These are phyloP conservation scores for Magnaporthiopsis rhizophila DNA, from an alignment of 2,329 filamentous ascomycete genomes.

Conservation along the genomic window DNA sequence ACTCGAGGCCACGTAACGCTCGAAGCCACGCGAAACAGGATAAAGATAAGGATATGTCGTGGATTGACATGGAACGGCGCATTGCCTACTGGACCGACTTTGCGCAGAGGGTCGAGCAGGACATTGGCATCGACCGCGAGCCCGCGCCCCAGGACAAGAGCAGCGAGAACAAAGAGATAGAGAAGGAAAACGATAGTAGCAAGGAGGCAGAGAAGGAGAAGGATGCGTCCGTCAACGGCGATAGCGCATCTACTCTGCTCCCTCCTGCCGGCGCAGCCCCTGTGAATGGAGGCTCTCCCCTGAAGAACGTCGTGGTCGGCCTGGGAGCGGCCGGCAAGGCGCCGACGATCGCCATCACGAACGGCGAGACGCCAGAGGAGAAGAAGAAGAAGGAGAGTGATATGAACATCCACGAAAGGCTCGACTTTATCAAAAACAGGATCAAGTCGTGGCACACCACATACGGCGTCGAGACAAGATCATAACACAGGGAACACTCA, in stretches of 20 bases:
- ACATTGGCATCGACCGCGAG: slow-evolving; percentile 2
- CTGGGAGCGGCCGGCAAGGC: neutral
- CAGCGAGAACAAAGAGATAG: slow-evolving; percentile 1
- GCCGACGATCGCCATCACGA: neutral
- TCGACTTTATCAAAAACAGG: slow-evolving; percentile 7
- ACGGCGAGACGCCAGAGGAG: neutral
- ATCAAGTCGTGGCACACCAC: slow-evolving; percentile 7
- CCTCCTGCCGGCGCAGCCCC: neutral
- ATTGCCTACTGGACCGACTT: slow-evolving; percentile 8
- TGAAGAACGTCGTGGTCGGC: neutral
- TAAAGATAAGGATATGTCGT: slow-evolving; percentile 6
- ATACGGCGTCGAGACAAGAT: slow-evolving; percentile 4
- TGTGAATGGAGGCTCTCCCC: neutral
- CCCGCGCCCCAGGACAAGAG: neutral
- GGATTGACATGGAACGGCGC: slow-evolving; percentile 6
- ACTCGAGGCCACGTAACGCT: slow-evolving; percentile 31
- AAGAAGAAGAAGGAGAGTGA: slow-evolving; percentile 3
- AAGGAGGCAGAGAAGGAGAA: slow-evolving; percentile 1
- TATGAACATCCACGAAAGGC: slow-evolving; percentile 7
- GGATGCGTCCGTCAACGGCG: neutral
- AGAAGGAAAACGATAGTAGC: neutral
- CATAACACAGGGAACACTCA: neutral
- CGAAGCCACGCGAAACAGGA: slow-evolving; percentile 4
- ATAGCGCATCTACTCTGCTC: neutral
- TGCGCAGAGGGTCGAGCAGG: slow-evolving; percentile 6